Evolutionary conservation across 2,329 filamentous ascomycete genomes (phyloP).

Genomic region (Cyphellophora europaea): DNA sequence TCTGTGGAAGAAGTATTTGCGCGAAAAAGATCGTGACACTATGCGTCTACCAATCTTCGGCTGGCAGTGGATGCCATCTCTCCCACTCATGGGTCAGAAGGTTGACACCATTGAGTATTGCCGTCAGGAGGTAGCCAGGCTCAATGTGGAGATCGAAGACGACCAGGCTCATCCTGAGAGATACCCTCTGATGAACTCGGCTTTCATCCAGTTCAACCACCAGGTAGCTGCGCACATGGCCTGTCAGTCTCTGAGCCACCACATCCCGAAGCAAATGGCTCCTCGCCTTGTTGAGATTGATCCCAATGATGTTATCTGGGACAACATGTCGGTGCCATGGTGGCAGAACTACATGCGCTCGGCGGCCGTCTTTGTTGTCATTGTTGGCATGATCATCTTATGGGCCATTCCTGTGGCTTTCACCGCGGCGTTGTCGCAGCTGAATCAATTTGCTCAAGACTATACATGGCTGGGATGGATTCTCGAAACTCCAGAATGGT

Average conservation of each 20-base stretch:
- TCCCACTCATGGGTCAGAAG: constrained; percentile 78
- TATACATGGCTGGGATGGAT: constrained; percentile 66
- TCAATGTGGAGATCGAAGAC: constrained; percentile 85
- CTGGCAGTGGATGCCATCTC: constrained; percentile 60
- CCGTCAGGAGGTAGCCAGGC: constrained; percentile 70
- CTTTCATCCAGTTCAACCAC: constrained; percentile 97
- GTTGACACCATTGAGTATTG: constrained; percentile 93
- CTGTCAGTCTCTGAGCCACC: constrained; percentile 83
- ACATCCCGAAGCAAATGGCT: constrained; percentile 86
- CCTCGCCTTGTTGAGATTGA: constrained; percentile 89
- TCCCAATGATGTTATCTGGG: constrained; percentile 87
- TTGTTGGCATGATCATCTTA: constrained; percentile 68
- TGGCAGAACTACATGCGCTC: constrained; percentile 78
- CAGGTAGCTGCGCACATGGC: constrained; percentile 98
- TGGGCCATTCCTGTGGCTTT: constrained; percentile 90
- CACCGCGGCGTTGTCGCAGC: constrained; percentile 71
- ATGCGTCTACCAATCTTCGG: constrained; percentile 62
- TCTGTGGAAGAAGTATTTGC: constrained; percentile 74
- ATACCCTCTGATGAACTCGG: constrained; percentile 88
- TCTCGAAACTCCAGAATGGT: constrained; percentile 46
- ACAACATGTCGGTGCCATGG: constrained; percentile 93
- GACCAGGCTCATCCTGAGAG: constrained; percentile 80
- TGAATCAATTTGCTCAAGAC: constrained; percentile 57
- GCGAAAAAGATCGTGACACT: constrained; percentile 72
- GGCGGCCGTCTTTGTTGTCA: constrained; percentile 53